phyloP scores from a whole-genome alignment of 1,284 basidiomycete genomes.

The Rugosomyces carneus region DNA sequence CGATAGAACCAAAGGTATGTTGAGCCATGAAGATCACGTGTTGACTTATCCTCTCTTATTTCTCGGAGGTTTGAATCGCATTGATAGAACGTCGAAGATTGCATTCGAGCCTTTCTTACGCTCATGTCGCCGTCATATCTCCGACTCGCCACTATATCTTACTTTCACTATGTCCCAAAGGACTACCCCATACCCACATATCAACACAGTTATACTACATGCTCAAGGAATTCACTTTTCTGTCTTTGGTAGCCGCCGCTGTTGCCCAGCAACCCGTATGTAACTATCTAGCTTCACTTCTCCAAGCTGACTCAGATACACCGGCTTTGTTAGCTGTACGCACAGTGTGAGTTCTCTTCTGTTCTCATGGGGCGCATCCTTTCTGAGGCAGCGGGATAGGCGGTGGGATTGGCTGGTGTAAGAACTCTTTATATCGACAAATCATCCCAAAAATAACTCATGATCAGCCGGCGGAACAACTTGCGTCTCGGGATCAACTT shows the following conservation, averaged over 20 bases:
- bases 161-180: too few relatives aligned
- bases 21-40: neutral
- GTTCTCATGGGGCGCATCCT: neutral
- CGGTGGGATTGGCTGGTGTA: slow-evolving; percentile 13
- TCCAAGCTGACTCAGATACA: neutral
- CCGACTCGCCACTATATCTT: neutral
- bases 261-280: slow-evolving; percentile 22
- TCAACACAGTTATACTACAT: too few relatives aligned
- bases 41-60: too few relatives aligned
- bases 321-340: slow-evolving; percentile 6
- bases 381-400: slow-evolving; percentile 1
- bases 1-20: slow-evolving; percentile 13
- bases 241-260: slow-evolving; percentile 12
- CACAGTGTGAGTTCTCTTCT: slow-evolving; percentile 8
- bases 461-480: slow-evolving; percentile 16
- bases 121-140: neutral
- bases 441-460: neutral
- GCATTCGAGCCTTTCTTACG: neutral
- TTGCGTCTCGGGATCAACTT: slow-evolving; percentile 19
- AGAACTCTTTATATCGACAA: neutral
- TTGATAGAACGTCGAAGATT: too few relatives aligned
- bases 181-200: too few relatives aligned
- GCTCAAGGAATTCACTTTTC: slow-evolving; percentile 13
- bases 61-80: too few relatives aligned
- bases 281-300: slow-evolving; percentile 1